Base-by-base conservation (phyloP, 768 basidiomycete species). In the Russula olivacea region DNA sequence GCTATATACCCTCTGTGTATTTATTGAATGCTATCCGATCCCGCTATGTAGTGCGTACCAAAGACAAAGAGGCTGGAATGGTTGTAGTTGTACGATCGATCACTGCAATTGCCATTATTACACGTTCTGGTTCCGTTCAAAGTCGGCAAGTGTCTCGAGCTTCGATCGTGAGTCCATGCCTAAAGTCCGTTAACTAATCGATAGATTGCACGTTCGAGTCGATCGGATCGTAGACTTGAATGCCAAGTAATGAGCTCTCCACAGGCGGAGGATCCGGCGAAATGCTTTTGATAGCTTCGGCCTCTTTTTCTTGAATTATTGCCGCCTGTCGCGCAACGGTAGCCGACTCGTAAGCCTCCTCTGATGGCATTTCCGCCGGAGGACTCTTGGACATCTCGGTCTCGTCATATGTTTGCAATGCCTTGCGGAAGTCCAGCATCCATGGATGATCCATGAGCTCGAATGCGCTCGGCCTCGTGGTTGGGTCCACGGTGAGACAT, bases 381-480 rank as follows among this genome's bases (percentile, higher is more conserved):
- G 81, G 79, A 56, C 75, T 79, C 52, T 79, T 76, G 28, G 80
- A 78, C 65, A 82, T 76, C 68, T 87, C 85, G 2, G 79, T 79
- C 62, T 86, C 85, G 66, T 89, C 86, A 68, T 87, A 89, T 64
- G 77, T 83, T 54, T 81, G 71, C 41, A 92, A 76, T 10, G 85
- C 82, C 69, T 87, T 88, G 58, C 87, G 83, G 73, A 93, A 87
- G 58, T 88, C 85, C 45, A 88, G 76, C 81, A 96, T 89, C 96
- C 97, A 98, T 17, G 84, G 82, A 73, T 98, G 91, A 43, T 86
- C 80, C 76, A 94, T 83, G 32, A 98, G 82, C 70, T 97, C 93
- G 23, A 78, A 74, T 0, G 97, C 93, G 12, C 87, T 85, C 0
- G 97, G 96, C 49, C 97, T 84, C 63, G 82, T 76, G 71, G 87